Percentiles rank a stretch among this genome's conserved stretches.
These are phyloP conservation scores for Podospora comata DNA, from an alignment of 495 filamentous ascomycete genomes.

Conservation along the genomic window DNA sequence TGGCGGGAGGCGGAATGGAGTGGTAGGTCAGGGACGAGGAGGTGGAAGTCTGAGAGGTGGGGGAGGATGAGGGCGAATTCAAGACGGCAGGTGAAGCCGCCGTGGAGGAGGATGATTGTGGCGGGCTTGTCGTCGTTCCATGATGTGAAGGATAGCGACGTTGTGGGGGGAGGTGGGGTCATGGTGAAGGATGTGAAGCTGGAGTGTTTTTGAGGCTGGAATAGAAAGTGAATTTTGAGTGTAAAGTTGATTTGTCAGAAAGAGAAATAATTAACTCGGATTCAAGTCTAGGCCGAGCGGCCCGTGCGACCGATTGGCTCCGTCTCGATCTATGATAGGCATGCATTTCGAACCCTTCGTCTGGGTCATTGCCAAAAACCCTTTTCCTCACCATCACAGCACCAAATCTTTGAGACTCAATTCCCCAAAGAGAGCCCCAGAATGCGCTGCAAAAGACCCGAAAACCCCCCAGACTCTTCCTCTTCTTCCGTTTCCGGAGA, in stretches of 20 bases:
- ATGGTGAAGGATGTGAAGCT: not conserved
- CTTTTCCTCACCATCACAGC: no score
- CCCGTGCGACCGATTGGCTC: not conserved
- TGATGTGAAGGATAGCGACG: not conserved
- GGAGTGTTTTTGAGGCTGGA: not conserved
- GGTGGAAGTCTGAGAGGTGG: not conserved
- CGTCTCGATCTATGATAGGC: no score
- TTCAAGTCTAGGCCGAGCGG: not conserved
- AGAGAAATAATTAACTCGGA: not conserved
- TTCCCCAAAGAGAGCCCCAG: no score
- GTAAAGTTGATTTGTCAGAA: not conserved
- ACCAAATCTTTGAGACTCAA: no score
- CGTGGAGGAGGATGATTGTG: conserved; percentile 19
- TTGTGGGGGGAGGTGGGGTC: not conserved
- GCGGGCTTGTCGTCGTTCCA: not conserved
- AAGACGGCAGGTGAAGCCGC: not conserved
- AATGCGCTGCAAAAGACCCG: no score
- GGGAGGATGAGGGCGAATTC: not conserved
- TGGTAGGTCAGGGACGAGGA: not conserved
- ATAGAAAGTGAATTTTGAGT: not conserved
- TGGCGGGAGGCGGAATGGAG: not conserved
- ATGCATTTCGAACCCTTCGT: no score
- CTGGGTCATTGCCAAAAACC: no score
- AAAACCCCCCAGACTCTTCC: no score
- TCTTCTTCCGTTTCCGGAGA: no score